Base-by-base conservation (phyloP, 176 grass and related monocot species). In the Rhynchospora tenuis region DNA sequence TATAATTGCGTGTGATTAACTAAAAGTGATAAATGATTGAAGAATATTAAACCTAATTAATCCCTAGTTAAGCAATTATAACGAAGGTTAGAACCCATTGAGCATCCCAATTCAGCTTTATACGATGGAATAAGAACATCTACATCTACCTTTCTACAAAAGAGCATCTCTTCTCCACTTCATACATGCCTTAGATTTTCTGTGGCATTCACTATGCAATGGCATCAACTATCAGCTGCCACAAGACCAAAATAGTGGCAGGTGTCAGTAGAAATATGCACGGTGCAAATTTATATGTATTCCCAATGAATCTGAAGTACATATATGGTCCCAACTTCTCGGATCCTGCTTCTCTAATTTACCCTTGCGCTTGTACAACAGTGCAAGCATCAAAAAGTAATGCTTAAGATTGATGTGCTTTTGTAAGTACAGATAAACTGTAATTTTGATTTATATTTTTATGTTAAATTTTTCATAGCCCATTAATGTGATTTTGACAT, bases 21-120 rank as follows among this genome's bases (percentile, higher is more conserved):
- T 74, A 74, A 75, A 75, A 75, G 72, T 10, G 4, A 75, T 28
- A 28, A 75, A 75, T 75, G 47, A 75, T 51, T 54, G 47, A 54
- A 51, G 46, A 75, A 54, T 75, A 75, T 75, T 27, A 29, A 22
- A 46, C 47, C 23, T 75, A 54, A 52, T 43, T 42, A 19, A 43
- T 29, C 47, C 17, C 22, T 28, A 2, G 2, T 28, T 26, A 15
- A 28, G 5, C 12, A 54, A 74, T 52, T 15, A 27, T 16, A 43
- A 52, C 5, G n/a, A 45, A 52, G 46, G 27, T 52, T 51, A 26
- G 20, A 51, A 26, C 45, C 16, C 69, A 15, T 74, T 73, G 26
- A 23, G 42, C 42, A 24, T 73, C 69, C 1, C 44, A 73, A 38
- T 38, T 38, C 3, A 73, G 48, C 69, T 50, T 50, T 73, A 14